Base-by-base conservation (phyloP, 2,329 filamentous ascomycete genomes). In the Talaromyces funiculosus region DNA sequence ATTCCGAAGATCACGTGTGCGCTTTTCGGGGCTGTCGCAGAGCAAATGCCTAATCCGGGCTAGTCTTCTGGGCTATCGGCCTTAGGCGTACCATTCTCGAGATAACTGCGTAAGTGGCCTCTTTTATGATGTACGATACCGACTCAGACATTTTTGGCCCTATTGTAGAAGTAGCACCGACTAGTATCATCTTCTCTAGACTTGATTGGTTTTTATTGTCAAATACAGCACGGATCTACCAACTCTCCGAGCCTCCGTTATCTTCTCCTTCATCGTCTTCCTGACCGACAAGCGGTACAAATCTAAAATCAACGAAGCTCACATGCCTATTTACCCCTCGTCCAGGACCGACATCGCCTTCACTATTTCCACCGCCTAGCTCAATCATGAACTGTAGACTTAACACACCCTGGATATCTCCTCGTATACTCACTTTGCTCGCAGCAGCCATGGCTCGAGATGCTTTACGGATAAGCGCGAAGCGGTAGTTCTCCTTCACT, bases 321-420 rank as follows among this genome's bases (percentile, higher is more conserved):
- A 77, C 73, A 49, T 71, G 72, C 16, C 42, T 42, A 47, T 63
- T 65, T 20, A 61, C 62, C 12, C 66, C 65, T 40, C 65, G 67
- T 24, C 66, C 62, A 29, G 62, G 29, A 47, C 65, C 65, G n/a
- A 53, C 40, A 31, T 62, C 66, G 51, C 69, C 66, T 20, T 65
- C 61, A 10, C 47, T 38, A 18, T 47, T 59, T 16, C 66, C 65
- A 22, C 66, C 58, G 63, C 94, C 90, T 43, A 92, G 81, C 71
- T 97, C 91, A 16, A 99, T 88, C 89, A 99, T 94, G 69, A 97
- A 97, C 71, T 99, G 94, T 72, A 97, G 77, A 74, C 90, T 97
- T 65, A 99, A 75, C 31, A 99, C 93, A 0, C 94, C 93, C 71
- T 96, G 90, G 1, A 84, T 82, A 74, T 99, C 94, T 0, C 91